Conservation (phyloP, 1,139 yeast genomes). For the Taphrina wiesneri region DNA sequence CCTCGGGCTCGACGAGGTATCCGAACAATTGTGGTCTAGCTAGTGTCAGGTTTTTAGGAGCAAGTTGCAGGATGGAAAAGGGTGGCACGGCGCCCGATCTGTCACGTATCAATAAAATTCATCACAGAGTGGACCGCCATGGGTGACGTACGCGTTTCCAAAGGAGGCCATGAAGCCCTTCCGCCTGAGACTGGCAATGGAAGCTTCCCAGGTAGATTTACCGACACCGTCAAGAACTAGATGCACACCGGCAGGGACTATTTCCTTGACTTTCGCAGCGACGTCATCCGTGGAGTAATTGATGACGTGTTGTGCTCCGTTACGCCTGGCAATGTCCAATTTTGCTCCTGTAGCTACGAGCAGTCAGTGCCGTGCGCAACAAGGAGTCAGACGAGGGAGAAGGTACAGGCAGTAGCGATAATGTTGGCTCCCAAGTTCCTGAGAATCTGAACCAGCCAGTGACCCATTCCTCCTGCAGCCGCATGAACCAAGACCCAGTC, state of each 20-base stretch:
- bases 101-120: too few species aligned
- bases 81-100: constrained; percentile 29
- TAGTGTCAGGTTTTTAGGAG: constrained; percentile 54
- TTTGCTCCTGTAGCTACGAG: constrained; percentile 66
- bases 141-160: constrained; percentile 64
- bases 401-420: constrained; percentile 79
- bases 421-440: constrained; percentile 67
- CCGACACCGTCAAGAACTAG: constrained; percentile 83
- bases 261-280: constrained; percentile 59
- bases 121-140: too few species aligned
- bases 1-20: constrained; percentile 58
- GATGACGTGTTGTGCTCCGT: constrained; percentile 75
- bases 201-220: constrained; percentile 67
- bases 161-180: constrained; percentile 74
- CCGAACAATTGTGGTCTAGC: constrained; percentile 62
- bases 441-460: constrained; percentile 64
- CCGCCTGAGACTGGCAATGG: constrained; percentile 62
- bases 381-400: constrained; percentile 51
- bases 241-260: constrained; percentile 73
- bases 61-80: constrained; percentile 44
- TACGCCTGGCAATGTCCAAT: constrained; percentile 54
- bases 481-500: constrained; percentile 80
- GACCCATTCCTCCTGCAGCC: constrained; percentile 94
- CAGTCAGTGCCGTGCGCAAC: neutral
- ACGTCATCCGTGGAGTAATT: constrained; percentile 63